A percentile compares a stretch with the other conserved stretches of the same genome.
phyloP scores from a whole-genome alignment of 2,329 filamentous ascomycete species.

The Thelonectria discophora region DNA sequence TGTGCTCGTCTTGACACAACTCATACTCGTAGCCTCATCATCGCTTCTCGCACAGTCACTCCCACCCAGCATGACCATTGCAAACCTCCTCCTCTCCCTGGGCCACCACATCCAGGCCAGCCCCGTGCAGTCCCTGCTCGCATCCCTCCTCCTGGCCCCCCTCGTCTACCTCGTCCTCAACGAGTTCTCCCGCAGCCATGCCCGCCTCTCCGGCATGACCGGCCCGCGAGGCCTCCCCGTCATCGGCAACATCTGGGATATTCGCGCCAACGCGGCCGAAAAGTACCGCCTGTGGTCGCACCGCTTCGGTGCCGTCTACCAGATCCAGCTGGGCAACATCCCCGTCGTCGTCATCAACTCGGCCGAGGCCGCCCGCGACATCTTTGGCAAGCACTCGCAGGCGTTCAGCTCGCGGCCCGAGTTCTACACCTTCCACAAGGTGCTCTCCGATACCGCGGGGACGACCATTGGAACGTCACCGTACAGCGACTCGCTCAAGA shows the following conservation, averaged over 20 bases:
- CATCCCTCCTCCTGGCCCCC: slow-evolving; percentile 43
- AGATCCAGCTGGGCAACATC: slow-evolving; percentile 66
- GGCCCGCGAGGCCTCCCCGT: slow-evolving; percentile 62
- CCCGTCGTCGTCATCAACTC: slow-evolving; percentile 66
- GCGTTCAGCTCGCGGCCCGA: slow-evolving; percentile 64
- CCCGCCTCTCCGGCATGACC: slow-evolving; percentile 55
- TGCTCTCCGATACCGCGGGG: slow-evolving; percentile 70
- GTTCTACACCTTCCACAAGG: slow-evolving; percentile 69
- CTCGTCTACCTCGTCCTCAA: slow-evolving; percentile 58
- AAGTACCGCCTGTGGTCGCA: slow-evolving; percentile 65
- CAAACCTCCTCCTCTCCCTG: slow-evolving; percentile 34
- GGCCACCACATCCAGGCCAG: slow-evolving; percentile 34
- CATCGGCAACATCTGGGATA: slow-evolving; percentile 64
- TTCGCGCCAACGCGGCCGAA: slow-evolving; percentile 63
- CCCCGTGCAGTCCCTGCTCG: slow-evolving; percentile 33
- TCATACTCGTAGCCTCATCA: not conserved
- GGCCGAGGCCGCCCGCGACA: slow-evolving; percentile 57
- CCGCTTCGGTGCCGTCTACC: slow-evolving; percentile 60
- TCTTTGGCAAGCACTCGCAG: slow-evolving; percentile 63
- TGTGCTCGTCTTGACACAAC: not conserved
- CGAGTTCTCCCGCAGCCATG: slow-evolving; percentile 56
- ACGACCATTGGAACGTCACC: slow-evolving; percentile 75
- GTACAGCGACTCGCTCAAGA: slow-evolving; percentile 71
- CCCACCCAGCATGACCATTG: slow-evolving; percentile 39
- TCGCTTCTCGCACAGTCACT: too few relatives aligned